phyloP scores from a whole-genome alignment of 2,329 filamentous ascomycete species.

The Gnomoniopsis smithogilvyi region DNA sequence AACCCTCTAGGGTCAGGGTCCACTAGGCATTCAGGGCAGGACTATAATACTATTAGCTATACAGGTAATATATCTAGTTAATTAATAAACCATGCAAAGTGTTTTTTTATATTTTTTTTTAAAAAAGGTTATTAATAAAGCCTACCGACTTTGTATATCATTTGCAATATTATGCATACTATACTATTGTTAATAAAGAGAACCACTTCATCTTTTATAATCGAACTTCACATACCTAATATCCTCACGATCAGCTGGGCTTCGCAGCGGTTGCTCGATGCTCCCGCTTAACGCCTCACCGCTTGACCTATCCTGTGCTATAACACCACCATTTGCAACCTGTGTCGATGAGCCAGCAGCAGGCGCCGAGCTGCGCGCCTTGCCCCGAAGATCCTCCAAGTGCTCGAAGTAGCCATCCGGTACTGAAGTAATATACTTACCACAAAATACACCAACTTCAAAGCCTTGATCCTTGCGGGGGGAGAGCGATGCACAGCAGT shows the following conservation, averaged over 20 bases:
- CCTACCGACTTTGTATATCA: neutral
- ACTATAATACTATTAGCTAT: too few relatives aligned
- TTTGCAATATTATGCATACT: neutral
- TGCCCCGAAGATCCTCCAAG: slow-evolving; percentile 67
- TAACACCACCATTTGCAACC: neutral
- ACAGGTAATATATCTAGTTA: too few relatives aligned
- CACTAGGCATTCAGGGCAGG: too few relatives aligned
- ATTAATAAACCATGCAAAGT: too few relatives aligned
- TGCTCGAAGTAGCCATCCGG: slow-evolving; percentile 79
- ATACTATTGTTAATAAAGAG: neutral
- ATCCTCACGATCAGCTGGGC: slow-evolving; percentile 2
- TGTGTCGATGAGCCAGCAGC: neutral
- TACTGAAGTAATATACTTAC: slow-evolving; percentile 79
- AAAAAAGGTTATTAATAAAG: too few relatives aligned
- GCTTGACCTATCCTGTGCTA: neutral
- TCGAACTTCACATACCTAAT: neutral
- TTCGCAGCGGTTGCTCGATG: neutral
- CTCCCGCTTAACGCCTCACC: neutral
- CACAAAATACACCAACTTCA: slow-evolving; percentile 90
- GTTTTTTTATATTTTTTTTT: too few relatives aligned
- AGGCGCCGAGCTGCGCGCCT: slow-evolving; percentile 53
- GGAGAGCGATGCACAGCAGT: slow-evolving; percentile 71
- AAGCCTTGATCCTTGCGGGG: slow-evolving; percentile 59
- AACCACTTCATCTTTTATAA: neutral
- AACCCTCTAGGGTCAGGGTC: too few relatives aligned